These are phyloP conservation scores for Chaetomium sp. DNA, from an alignment of 2,329 filamentous ascomycete species.

Conservation along the genomic window DNA sequence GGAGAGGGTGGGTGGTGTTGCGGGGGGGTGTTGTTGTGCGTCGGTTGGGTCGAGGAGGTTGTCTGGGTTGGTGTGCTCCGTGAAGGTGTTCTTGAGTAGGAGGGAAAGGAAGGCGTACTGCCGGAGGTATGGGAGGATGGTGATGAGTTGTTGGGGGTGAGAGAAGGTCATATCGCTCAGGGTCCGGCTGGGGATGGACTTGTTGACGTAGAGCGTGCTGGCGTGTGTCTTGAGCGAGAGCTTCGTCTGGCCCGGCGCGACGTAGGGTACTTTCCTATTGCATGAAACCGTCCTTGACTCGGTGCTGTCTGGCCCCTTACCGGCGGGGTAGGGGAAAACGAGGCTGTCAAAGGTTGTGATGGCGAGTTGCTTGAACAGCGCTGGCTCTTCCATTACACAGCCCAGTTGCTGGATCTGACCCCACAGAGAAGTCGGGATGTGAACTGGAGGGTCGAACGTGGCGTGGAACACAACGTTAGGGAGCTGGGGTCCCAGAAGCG, in stretches of 20 bases:
- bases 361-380: conserved; percentile 24
- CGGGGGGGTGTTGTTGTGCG: not conserved
- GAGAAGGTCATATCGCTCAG: conserved; percentile 66
- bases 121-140: conserved; percentile 65
- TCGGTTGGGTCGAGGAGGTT: conserved; percentile 15
- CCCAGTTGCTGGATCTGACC: conserved; percentile 55
- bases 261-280: conserved; percentile 41
- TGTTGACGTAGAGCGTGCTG: conserved; percentile 63
- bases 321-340: conserved; percentile 48
- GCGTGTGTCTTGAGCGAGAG: conserved; percentile 36
- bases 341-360: conserved; percentile 47
- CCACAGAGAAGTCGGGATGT: conserved; percentile 60
- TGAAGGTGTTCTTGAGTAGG: conserved; percentile 58
- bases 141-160: conserved; percentile 69
- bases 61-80: conserved; percentile 27
- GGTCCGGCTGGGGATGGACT: conserved; percentile 62
- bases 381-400: conserved; percentile 39
- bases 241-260: conserved; percentile 26
- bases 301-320: conserved; percentile 46
- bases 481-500: conserved; percentile 43
- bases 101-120: conserved; percentile 68
- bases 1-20: conserved; percentile 3
- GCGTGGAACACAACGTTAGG: conserved; percentile 71
- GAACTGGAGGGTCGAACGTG: conserved; percentile 65
- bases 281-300: conserved; percentile 51